These are phyloP conservation scores for Aspergillus transmontanensis DNA, from an alignment of 2,329 filamentous ascomycete genomes.

Conservation along the genomic window DNA sequence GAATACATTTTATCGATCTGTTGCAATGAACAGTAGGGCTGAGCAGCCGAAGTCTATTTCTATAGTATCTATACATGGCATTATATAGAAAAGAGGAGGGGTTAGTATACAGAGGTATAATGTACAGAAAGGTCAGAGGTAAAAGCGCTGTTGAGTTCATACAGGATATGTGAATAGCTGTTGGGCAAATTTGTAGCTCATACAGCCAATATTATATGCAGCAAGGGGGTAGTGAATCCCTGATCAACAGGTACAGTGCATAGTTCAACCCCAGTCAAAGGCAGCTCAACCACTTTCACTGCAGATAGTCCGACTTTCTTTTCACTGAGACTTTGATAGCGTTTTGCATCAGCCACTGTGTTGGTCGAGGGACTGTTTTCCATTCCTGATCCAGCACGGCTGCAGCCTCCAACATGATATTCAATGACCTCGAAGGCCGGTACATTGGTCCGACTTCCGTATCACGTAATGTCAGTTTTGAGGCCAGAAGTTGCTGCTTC, in stretches of 20 bases:
- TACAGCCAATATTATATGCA: not conserved
- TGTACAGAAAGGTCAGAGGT: slow-evolving; percentile 20
- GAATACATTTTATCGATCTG: not conserved
- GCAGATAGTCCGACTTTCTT: not conserved
- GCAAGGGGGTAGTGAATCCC: not conserved
- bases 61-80: not conserved
- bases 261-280: not conserved
- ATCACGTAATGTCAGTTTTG: slow-evolving; percentile 32
- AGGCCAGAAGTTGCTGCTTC: slow-evolving; percentile 31
- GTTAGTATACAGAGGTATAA: slow-evolving; percentile 3
- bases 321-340: slow-evolving; percentile 35
- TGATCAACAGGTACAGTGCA: too few relatives aligned
- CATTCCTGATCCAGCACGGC: slow-evolving; percentile 36
- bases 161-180: not conserved
- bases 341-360: slow-evolving; percentile 36
- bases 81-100: slow-evolving; percentile 1
- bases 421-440: slow-evolving; percentile 26
- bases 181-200: not conserved
- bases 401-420: slow-evolving; percentile 40
- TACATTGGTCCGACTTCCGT: slow-evolving; percentile 27
- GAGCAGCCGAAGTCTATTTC: not conserved
- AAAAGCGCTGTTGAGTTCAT: slow-evolving; percentile 1
- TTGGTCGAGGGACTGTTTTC: slow-evolving; percentile 26
- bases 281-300: not conserved
- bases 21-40: not conserved